Evolutionary conservation across 1,139 yeast species (phyloP).

Genomic region (Scheffersomyces parashehatae): DNA sequence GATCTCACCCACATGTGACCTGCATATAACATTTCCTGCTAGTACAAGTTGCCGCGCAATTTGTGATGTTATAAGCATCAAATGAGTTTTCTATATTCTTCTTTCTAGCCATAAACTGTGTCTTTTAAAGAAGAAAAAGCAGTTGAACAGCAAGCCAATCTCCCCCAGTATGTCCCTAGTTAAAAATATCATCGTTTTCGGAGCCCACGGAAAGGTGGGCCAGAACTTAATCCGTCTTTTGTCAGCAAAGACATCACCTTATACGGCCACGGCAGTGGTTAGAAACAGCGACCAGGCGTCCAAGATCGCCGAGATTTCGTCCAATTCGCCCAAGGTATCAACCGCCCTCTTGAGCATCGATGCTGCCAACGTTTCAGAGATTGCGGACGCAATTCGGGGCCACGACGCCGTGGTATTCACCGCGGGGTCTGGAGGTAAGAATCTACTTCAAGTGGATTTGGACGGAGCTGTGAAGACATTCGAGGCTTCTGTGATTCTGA

Average conservation of each 20-base stretch:
- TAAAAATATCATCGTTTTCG: slow-evolving; percentile 36
- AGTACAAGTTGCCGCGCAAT: too few relatives aligned
- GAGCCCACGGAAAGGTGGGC: slow-evolving; percentile 67
- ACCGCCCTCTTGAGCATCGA: slow-evolving; percentile 41
- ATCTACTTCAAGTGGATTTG: slow-evolving; percentile 55
- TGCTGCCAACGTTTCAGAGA: slow-evolving; percentile 29
- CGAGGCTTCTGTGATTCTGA: slow-evolving; percentile 54
- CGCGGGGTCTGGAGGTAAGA: slow-evolving; percentile 65
- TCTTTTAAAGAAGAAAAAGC: too few relatives aligned
- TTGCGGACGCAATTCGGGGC: slow-evolving; percentile 43
- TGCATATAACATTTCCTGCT: too few relatives aligned
- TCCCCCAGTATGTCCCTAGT: too few relatives aligned
- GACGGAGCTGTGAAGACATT: slow-evolving; percentile 62
- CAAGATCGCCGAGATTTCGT: slow-evolving; percentile 26
- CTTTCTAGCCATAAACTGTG: too few relatives aligned
- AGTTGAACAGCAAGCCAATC: too few relatives aligned
- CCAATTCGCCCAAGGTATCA: slow-evolving; percentile 34
- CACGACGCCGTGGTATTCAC: slow-evolving; percentile 60
- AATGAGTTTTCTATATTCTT: too few relatives aligned
- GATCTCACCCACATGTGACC: too few relatives aligned
- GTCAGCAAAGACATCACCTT: slow-evolving; percentile 19
- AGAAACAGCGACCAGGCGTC: slow-evolving; percentile 47
- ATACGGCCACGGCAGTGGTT: slow-evolving; percentile 51
- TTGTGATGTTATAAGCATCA: too few relatives aligned
- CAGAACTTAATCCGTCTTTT: slow-evolving; percentile 33